Evolutionary conservation across 192 early-diverging fungal species (phyloP).

Genomic region (Podila horticola): DNA sequence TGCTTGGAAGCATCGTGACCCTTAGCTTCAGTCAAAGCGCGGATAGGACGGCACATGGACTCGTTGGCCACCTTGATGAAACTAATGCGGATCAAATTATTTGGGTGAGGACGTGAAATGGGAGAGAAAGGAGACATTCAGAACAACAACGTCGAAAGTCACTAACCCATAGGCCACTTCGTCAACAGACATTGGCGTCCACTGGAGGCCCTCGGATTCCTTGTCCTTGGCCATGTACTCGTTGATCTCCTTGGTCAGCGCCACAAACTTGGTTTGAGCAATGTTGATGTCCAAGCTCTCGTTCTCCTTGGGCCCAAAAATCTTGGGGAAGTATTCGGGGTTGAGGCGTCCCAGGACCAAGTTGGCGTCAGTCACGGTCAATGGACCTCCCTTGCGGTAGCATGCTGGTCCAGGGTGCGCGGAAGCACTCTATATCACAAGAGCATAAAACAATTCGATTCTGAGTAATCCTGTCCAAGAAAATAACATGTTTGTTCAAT

Average conservation of each 20-base stretch:
- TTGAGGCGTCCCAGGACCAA: slow-evolving; percentile 87
- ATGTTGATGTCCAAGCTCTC: slow-evolving; percentile 80
- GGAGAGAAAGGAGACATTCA: neutral
- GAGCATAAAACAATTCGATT: no score
- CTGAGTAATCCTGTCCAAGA: neutral
- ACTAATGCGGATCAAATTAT: slow-evolving; percentile 5
- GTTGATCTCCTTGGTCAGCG: slow-evolving; percentile 76
- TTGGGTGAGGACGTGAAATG: no score
- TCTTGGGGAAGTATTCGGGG: slow-evolving; percentile 90
- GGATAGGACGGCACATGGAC: slow-evolving; percentile 95
- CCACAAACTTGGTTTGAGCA: slow-evolving; percentile 69
- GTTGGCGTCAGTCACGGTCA: slow-evolving; percentile 96
- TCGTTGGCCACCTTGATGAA: slow-evolving; percentile 98
- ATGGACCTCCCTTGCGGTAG: slow-evolving; percentile 92
- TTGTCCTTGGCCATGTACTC: slow-evolving; percentile 52
- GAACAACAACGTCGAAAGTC: neutral
- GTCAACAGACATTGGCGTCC: slow-evolving; percentile 72
- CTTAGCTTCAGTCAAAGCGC: slow-evolving; percentile 91
- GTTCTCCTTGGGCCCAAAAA: slow-evolving; percentile 90
- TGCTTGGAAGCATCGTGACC: slow-evolving; percentile 90
- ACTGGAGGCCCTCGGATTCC: slow-evolving; percentile 8
- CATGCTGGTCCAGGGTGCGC: slow-evolving; percentile 97
- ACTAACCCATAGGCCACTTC: slow-evolving; percentile 86
- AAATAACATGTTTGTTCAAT: neutral
- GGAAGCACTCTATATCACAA: slow-evolving; percentile 70